These are phyloP conservation scores for Cytidiella melzeri DNA, from an alignment of 768 basidiomycete genomes.

Conservation along the genomic window DNA sequence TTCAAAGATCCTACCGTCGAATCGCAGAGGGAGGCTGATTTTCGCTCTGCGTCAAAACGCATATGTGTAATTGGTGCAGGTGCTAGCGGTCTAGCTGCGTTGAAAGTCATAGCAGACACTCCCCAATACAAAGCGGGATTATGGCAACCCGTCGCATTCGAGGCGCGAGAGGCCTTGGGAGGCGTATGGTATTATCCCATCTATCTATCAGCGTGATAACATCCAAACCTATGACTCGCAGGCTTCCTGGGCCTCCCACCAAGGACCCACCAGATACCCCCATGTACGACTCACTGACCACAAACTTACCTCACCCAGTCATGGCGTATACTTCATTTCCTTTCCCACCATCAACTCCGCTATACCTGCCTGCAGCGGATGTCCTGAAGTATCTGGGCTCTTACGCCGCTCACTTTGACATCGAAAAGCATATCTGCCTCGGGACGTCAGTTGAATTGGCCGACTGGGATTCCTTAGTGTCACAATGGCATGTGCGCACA, in stretches of 20 bases:
- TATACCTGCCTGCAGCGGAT: slow-evolving; percentile 56
- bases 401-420: slow-evolving; percentile 57
- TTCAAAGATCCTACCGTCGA: slow-evolving; percentile 2
- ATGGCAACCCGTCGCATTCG: slow-evolving; percentile 65
- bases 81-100: slow-evolving; percentile 62
- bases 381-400: slow-evolving; percentile 66
- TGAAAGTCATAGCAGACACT: slow-evolving; percentile 59
- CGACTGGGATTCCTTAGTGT: slow-evolving; percentile 28
- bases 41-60: slow-evolving; percentile 19
- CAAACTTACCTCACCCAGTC: slow-evolving; percentile 72
- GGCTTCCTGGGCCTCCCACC: slow-evolving; percentile 50
- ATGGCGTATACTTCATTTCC: slow-evolving; percentile 63
- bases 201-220: background rate
- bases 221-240: slow-evolving; percentile 7
- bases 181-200: slow-evolving; percentile 60
- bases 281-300: slow-evolving; percentile 75
- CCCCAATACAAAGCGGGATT: slow-evolving; percentile 45
- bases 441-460: slow-evolving; percentile 48
- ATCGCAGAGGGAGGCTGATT: background rate
- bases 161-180: slow-evolving; percentile 59
- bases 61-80: slow-evolving; percentile 77
- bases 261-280: slow-evolving; percentile 57
- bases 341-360: slow-evolving; percentile 66
- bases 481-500: slow-evolving; percentile 40
- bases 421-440: slow-evolving; percentile 58